Percentiles rank a stretch among this genome's conserved stretches.
These are phyloP conservation scores for Dothideomycetes sp. DNA, from an alignment of 2,329 filamentous ascomycete genomes.

Conservation along the genomic window DNA sequence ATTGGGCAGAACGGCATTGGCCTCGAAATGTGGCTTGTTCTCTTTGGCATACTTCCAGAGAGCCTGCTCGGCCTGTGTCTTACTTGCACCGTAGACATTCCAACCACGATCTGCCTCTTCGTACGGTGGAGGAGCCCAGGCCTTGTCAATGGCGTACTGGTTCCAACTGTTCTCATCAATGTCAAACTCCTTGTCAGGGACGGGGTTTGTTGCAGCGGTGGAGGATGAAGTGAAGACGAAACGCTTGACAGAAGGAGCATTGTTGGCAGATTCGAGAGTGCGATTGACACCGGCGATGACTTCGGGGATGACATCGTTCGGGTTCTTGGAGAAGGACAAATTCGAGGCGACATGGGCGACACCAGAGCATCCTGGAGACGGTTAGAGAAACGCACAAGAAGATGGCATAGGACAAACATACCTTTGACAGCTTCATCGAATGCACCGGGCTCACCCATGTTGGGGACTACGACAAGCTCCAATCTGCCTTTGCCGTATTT, in stretches of 20 bases:
- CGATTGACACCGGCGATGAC: slow-evolving; percentile 30
- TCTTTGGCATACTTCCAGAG: slow-evolving; percentile 40
- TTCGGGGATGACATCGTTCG: slow-evolving; percentile 35
- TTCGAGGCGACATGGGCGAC: slow-evolving; percentile 40
- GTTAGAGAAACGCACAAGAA: neutral
- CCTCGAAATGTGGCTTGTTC: slow-evolving; percentile 35
- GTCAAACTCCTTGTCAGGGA: slow-evolving; percentile 26
- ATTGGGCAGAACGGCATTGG: slow-evolving; percentile 31
- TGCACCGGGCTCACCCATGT: slow-evolving; percentile 30
- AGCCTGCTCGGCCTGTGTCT: slow-evolving; percentile 38
- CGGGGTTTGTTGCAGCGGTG: slow-evolving; percentile 27
- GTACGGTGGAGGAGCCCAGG: slow-evolving; percentile 26
- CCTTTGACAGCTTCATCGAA: slow-evolving; percentile 35
- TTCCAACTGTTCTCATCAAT: slow-evolving; percentile 32
- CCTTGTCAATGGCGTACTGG: slow-evolving; percentile 26
- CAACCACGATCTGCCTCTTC: slow-evolving; percentile 19
- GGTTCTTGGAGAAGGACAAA: slow-evolving; percentile 31
- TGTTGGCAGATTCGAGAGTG: slow-evolving; percentile 34
- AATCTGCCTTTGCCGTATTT: slow-evolving; percentile 26
- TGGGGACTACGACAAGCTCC: slow-evolving; percentile 31
- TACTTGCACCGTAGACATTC: slow-evolving; percentile 38
- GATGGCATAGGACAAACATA: neutral
- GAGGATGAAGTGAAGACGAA: slow-evolving; percentile 38
- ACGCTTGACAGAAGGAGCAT: slow-evolving; percentile 33
- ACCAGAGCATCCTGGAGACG: slow-evolving; percentile 28